Conservation (phyloP, 2,329 filamentous ascomycete genomes). For the Colletotrichum sp. region DNA sequence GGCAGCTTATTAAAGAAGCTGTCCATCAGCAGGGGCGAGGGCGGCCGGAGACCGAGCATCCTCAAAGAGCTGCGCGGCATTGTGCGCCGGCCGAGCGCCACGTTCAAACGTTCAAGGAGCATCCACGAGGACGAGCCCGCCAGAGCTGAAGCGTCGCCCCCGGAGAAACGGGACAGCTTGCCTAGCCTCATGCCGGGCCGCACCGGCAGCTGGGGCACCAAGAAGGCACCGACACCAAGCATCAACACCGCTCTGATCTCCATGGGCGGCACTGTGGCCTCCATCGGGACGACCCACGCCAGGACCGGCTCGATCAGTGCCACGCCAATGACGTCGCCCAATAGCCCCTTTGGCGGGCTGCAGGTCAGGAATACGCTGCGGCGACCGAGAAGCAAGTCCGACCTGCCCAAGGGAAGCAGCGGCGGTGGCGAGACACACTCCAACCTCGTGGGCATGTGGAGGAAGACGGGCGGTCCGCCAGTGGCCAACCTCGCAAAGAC, state of each 20-base stretch:
- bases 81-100: slow-evolving; percentile 53
- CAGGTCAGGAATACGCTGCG: slow-evolving; percentile 54
- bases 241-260: slow-evolving; percentile 63
- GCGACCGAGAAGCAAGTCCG: slow-evolving; percentile 61
- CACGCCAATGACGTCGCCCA: slow-evolving; percentile 57
- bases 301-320: slow-evolving; percentile 66
- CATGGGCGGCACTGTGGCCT: slow-evolving; percentile 58
- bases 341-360: slow-evolving; percentile 49
- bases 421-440: slow-evolving; percentile 28
- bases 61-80: slow-evolving; percentile 52
- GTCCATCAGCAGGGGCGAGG: slow-evolving; percentile 53
- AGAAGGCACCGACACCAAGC: slow-evolving; percentile 56
- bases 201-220: slow-evolving; percentile 52
- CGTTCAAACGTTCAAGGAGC: slow-evolving; percentile 53
- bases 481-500: slow-evolving; percentile 50
- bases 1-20: slow-evolving; percentile 68
- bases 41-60: slow-evolving; percentile 54
- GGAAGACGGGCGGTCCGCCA: slow-evolving; percentile 57
- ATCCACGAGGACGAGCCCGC: slow-evolving; percentile 38
- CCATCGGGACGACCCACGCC: slow-evolving; percentile 60
- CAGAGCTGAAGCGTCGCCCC: slow-evolving; percentile 30
- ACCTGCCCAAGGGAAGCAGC: slow-evolving; percentile 45
- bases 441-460: slow-evolving; percentile 55
- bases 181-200: slow-evolving; percentile 53
- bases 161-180: slow-evolving; percentile 47